phyloP scores from a whole-genome alignment of 352 stramenopile genomes.

The Globisporangium barbulae region DNA sequence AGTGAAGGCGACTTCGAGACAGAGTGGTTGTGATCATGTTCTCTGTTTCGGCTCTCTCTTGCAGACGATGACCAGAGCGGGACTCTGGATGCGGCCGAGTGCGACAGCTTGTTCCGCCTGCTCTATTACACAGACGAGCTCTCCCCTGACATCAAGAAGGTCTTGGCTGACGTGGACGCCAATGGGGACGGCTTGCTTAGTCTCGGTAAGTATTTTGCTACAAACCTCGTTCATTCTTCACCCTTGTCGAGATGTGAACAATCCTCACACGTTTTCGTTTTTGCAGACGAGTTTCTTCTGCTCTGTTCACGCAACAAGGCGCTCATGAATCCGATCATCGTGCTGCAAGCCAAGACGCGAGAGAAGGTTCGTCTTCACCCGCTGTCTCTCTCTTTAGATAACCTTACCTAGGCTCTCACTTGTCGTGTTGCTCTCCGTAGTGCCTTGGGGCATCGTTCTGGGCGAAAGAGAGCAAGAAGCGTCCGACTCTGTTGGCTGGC shows the following conservation, averaged over 20 bases:
- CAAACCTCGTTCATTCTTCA: not conserved
- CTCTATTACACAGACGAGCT: slow-evolving; percentile 45
- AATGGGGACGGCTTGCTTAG: slow-evolving; percentile 32
- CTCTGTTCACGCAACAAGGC: slow-evolving; percentile 36
- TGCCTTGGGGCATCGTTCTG: slow-evolving; percentile 38
- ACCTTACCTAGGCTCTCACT: not conserved
- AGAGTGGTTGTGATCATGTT: not conserved
- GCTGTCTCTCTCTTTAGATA: no score
- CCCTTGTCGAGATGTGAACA: not conserved
- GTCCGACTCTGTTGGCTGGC: slow-evolving; percentile 18
- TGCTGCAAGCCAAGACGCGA: slow-evolving; percentile 26
- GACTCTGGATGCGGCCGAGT: slow-evolving; percentile 40
- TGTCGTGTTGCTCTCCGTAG: slow-evolving; percentile 12
- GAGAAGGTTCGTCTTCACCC: slow-evolving; percentile 21
- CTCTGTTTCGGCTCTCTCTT: not conserved
- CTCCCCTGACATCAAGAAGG: slow-evolving; percentile 26
- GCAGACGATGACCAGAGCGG: slow-evolving; percentile 47
- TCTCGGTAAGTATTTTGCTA: slow-evolving; percentile 14
- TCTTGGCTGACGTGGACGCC: slow-evolving; percentile 33
- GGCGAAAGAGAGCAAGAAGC: slow-evolving; percentile 33
- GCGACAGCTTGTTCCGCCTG: slow-evolving; percentile 49
- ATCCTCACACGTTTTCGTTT: not conserved
- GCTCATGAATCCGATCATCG: slow-evolving; percentile 40
- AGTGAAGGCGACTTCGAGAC: no score
- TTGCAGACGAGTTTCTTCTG: slow-evolving; percentile 35